Conservation (phyloP, 768 basidiomycete genomes). For the Lactifluus hygrophoroides region DNA sequence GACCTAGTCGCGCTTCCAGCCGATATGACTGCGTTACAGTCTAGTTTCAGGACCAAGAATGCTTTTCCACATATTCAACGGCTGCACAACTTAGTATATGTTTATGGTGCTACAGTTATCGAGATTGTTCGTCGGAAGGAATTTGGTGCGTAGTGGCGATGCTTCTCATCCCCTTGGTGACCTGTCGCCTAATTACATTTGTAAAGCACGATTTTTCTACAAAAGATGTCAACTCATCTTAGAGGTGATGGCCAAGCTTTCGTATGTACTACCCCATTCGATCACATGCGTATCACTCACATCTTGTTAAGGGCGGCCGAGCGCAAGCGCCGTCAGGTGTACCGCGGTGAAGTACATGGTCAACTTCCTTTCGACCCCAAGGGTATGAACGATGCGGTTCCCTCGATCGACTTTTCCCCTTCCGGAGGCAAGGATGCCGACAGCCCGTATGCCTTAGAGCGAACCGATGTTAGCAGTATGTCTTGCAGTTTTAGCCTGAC, state of each 20-base stretch:
- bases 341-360: slow-evolving; percentile 74
- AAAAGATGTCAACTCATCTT: slow-evolving; percentile 73
- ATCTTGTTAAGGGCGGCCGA: slow-evolving; percentile 51
- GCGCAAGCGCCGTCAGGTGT: slow-evolving; percentile 74
- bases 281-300: not conserved
- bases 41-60: slow-evolving; percentile 62
- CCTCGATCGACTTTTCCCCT: slow-evolving; percentile 72
- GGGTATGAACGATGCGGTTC: slow-evolving; percentile 75
- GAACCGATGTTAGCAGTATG: slow-evolving; percentile 65
- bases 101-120: slow-evolving; percentile 83
- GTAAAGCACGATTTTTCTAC: slow-evolving; percentile 66
- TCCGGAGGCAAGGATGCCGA: slow-evolving; percentile 48
- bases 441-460: slow-evolving; percentile 52
- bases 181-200: not conserved
- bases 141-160: slow-evolving; percentile 48
- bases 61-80: slow-evolving; percentile 89
- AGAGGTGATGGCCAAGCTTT: slow-evolving; percentile 80
- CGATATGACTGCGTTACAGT: slow-evolving; percentile 54
- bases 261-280: slow-evolving; percentile 42
- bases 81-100: slow-evolving; percentile 83
- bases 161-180: not conserved
- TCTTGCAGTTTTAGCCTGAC: not conserved
- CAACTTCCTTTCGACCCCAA: slow-evolving; percentile 80
- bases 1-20: slow-evolving; percentile 69
- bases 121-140: slow-evolving; percentile 89